These are phyloP conservation scores for Candida namnaoensis DNA, from an alignment of 805 yeast genomes.

Conservation along the genomic window DNA sequence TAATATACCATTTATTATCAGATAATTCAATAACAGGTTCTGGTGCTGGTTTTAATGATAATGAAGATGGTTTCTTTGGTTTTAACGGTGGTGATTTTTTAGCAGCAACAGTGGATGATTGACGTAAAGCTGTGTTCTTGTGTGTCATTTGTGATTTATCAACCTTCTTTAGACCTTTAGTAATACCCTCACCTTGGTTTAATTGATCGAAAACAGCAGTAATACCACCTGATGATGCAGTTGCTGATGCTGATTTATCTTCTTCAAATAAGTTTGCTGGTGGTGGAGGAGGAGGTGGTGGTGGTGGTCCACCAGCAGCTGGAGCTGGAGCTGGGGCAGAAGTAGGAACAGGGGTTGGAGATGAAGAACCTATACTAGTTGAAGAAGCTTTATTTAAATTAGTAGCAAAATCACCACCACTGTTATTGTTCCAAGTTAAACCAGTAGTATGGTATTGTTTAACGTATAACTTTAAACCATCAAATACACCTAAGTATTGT, in stretches of 20 bases:
- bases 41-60: conserved; percentile 41
- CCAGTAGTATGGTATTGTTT: conserved; percentile 80
- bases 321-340: conserved; percentile 86
- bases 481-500: conserved; percentile 51
- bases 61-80: conserved; percentile 72
- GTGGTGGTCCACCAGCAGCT: conserved; percentile 67
- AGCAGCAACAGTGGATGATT: conserved; percentile 38
- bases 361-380: conserved; percentile 15
- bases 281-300: conserved; percentile 93
- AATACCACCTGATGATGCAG: conserved; percentile 43
- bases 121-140: conserved; percentile 78
- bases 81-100: conserved; percentile 57
- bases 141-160: conserved; percentile 93
- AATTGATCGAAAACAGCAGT: conserved; percentile 88
- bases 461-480: conserved; percentile 61
- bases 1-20: conserved; percentile 86
- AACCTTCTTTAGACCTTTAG: conserved; percentile 83
- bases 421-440: conserved; percentile 60
- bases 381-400: conserved; percentile 26
- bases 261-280: conserved; percentile 62
- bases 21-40: conserved; percentile 66
- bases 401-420: conserved; percentile 50
- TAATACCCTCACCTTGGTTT: conserved; percentile 77
- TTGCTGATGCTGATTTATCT: conserved; percentile 17
- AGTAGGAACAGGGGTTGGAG: conserved; percentile 28